Evolutionary conservation across 192 early-diverging fungal genomes (phyloP).

Genomic region (Linnemannia schmuckeri): DNA sequence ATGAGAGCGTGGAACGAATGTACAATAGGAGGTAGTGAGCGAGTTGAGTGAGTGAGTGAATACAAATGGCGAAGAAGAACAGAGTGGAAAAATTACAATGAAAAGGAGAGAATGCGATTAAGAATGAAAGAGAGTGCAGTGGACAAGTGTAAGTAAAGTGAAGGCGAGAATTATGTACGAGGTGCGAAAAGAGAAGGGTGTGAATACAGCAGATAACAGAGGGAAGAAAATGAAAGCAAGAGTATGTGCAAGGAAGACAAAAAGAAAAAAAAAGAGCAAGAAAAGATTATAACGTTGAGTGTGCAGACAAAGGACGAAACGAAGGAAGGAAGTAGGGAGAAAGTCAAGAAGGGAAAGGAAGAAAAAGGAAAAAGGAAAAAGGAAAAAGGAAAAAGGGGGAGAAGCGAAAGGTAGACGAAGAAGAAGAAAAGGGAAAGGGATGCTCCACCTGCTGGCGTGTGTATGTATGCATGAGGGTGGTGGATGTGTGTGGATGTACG

Average conservation of each 20-base stretch:
- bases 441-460: neutral
- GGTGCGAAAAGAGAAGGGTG: neutral
- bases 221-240: neutral
- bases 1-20: neutral
- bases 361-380: neutral
- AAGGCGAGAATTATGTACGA: too few relatives aligned
- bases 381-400: neutral
- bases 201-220: neutral
- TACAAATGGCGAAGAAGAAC: neutral
- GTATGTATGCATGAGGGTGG: neutral
- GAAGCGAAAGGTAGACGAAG: neutral
- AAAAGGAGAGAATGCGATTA: constrained; percentile 8
- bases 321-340: constrained; percentile 7
- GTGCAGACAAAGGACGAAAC: neutral
- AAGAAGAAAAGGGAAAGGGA: neutral
- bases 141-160: neutral
- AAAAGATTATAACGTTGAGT: neutral
- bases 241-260: neutral
- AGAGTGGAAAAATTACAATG: neutral
- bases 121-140: neutral
- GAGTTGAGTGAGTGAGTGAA: neutral
- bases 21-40: neutral
- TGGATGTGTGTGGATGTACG: too few relatives aligned
- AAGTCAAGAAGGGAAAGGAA: constrained; percentile 3
- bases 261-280: neutral